Conservation (phyloP, 352 stramenopile species). For the Phytophthora pistaciae region DNA sequence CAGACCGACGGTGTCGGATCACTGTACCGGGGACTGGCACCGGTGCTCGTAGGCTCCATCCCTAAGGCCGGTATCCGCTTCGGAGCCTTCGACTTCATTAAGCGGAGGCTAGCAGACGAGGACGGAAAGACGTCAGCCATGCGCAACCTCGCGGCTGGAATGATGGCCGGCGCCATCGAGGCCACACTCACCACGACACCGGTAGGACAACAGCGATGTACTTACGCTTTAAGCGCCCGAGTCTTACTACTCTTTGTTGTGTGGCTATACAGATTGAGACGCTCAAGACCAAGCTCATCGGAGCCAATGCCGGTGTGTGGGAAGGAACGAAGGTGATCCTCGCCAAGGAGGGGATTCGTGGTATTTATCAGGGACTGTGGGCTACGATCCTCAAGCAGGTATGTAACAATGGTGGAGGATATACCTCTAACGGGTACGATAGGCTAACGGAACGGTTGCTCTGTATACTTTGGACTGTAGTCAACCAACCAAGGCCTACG, state of each 20-base stretch:
- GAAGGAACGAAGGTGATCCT: conserved; percentile 94
- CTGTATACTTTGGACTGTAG: conserved; percentile 25
- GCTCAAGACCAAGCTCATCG: conserved; percentile 98
- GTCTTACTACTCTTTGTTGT: not conserved
- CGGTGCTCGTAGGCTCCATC: conserved; percentile 95
- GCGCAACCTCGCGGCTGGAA: conserved; percentile 94
- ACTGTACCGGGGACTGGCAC: conserved; percentile 95
- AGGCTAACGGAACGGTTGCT: conserved; percentile 4
- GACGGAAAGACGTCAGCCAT: conserved; percentile 91
- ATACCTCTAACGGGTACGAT: not conserved
- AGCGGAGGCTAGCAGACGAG: conserved; percentile 83
- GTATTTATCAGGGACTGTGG: conserved; percentile 94
- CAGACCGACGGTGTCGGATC: conserved; percentile 70
- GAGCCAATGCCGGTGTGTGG: conserved; percentile 94
- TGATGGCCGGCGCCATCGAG: conserved; percentile 93
- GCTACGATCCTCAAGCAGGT: conserved; percentile 96
- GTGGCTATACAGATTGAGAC: conserved; percentile 88
- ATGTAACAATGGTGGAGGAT: conserved; percentile 1
- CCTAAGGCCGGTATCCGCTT: conserved; percentile 98
- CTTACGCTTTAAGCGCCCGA: too few relatives aligned
- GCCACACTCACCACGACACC: conserved; percentile 95
- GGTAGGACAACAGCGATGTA: conserved; percentile 36
- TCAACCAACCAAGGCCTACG: conserved; percentile 96
- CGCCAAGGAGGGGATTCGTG: conserved; percentile 89
- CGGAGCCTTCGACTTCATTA: conserved; percentile 94